A percentile compares a stretch with the other conserved stretches of the same genome.
phyloP scores from a whole-genome alignment of 2,329 filamentous ascomycete genomes.

The Trichoderma endophyticum region DNA sequence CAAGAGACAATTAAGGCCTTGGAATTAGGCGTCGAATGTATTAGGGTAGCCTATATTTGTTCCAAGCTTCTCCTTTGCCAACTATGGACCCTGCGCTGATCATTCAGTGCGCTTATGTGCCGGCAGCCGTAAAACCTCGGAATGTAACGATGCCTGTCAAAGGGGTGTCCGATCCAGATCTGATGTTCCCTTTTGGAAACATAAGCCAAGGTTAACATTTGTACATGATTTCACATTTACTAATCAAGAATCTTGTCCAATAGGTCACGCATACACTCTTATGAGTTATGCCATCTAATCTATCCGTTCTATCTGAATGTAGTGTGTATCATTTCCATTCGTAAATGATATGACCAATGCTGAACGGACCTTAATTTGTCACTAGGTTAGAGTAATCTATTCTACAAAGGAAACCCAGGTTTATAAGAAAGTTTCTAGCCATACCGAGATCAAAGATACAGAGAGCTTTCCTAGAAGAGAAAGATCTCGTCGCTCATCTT shows the following conservation, averaged over 20 bases:
- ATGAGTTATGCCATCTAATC: not conserved
- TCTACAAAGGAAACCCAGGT: not conserved
- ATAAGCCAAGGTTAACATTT: not conserved
- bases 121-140: not conserved
- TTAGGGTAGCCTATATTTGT: too few species aligned
- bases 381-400: not conserved
- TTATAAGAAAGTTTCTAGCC: not conserved
- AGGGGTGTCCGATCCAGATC: not conserved
- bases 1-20: too few species aligned
- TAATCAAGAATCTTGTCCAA: not conserved
- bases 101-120: not conserved
- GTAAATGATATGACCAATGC: too few species aligned
- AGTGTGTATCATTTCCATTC: too few species aligned
- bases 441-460: not conserved
- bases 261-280: not conserved
- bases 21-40: too few species aligned
- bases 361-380: not conserved
- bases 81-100: not conserved
- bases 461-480: slow-evolving; percentile 39
- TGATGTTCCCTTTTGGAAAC: not conserved
- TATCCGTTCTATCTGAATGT: not conserved
- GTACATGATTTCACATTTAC: not conserved
- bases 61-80: not conserved
- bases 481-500: slow-evolving; percentile 57
- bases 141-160: not conserved